Evolutionary conservation across 306 rosid genomes (phyloP), one percentile per base, ranked within the genome.

Genomic region (Dryas alaskensis): DNA sequence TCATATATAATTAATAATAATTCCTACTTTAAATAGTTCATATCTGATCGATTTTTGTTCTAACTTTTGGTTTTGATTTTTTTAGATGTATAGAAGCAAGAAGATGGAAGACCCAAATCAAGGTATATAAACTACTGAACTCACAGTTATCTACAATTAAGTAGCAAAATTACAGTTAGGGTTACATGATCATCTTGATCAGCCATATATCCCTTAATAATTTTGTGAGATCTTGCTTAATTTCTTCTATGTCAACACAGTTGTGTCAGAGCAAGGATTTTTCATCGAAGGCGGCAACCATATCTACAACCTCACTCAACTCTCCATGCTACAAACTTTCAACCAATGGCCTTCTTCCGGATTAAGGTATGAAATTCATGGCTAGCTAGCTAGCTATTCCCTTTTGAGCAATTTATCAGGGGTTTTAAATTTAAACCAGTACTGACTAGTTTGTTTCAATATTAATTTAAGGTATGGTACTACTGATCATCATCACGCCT

Each of bases 51-150:
- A n/a, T 67, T 66, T 12, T 4, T 59, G 5, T 68, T 31, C 8
- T 61, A n/a, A 40, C 19, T 39, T 73, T 27, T 60, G 66, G 40
- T 27, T 62, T 64, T 64, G 22, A 55, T 40, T 75, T 52, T 40
- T n/a, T 11, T 39, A 83, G 87, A 83, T 83, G 87, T 80, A 83
- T 52, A 76, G 87, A 55, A 83, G 84, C 81, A 83, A 83, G 81
- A 83, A 83, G 84, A 76, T 62, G 25, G 84, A 83, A 50, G 79
- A 76, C 37, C 84, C 76, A 61, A 76, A 72, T 72, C 81, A 80
- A 67, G 87, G 84, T 79, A 64, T 44, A 8, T 8, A 43, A 57
- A 22, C 42, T 72, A 45, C 51, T 4, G 12, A 7, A 16, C 40
- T 12, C 53, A 65, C 53, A 60, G 14, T 7, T 60, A 60, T n/a